Conservation (phyloP, 371 early-diverging fungal genomes). For the Zychaea mexicana region DNA sequence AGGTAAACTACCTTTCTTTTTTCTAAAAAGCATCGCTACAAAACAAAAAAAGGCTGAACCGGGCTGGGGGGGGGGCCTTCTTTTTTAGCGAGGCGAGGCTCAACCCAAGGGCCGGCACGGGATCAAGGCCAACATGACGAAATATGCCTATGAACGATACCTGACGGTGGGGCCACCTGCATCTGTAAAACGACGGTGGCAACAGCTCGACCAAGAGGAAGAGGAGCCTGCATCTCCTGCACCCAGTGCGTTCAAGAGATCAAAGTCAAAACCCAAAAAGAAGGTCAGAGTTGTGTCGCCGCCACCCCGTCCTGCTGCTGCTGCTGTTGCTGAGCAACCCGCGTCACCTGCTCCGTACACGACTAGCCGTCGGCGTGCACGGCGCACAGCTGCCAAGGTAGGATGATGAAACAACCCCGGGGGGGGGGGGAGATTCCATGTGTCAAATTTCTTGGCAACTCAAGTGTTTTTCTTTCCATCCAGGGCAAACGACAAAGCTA, state of each 20-base stretch:
- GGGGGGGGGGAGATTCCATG: too few relatives aligned
- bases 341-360: neutral
- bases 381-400: slow-evolving; percentile 1
- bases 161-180: neutral
- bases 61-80: too few relatives aligned
- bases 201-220: neutral
- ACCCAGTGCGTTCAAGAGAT: neutral
- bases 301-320: neutral
- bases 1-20: neutral
- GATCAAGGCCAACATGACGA: slow-evolving; percentile 8
- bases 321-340: neutral
- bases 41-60: too few relatives aligned
- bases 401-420: too few relatives aligned
- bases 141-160: slow-evolving; percentile 8
- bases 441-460: neutral
- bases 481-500: too few relatives aligned
- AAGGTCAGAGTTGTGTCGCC: neutral
- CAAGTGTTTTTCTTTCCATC: neutral
- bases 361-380: neutral
- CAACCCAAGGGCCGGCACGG: slow-evolving; percentile 6
- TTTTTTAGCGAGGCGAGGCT: slow-evolving; percentile 2
- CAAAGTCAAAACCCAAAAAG: neutral
- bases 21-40: too few relatives aligned
- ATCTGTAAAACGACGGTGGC: neutral
- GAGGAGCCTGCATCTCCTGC: neutral